Evolutionary conservation across 2,329 filamentous ascomycete species (phyloP).

Genomic region (Diaporthe ampelina): DNA sequence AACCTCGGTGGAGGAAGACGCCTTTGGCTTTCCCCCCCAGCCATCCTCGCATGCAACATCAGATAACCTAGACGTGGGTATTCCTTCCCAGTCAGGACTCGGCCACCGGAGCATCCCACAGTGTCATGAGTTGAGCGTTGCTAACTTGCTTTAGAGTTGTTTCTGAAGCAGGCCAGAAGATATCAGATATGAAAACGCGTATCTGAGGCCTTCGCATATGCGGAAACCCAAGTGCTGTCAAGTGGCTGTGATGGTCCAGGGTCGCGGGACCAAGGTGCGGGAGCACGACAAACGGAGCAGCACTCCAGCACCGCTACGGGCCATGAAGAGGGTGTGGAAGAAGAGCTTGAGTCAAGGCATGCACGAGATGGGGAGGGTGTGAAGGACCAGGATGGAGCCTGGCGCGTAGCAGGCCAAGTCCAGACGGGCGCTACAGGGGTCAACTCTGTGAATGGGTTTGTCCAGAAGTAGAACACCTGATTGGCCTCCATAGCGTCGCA

Average conservation of each 20-base stretch:
- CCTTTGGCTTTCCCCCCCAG: not conserved
- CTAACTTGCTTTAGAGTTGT: not conserved
- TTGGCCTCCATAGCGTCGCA: conserved; percentile 40
- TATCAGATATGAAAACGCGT: conserved; percentile 14
- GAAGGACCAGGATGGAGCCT: conserved; percentile 39
- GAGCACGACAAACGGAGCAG: conserved; percentile 29
- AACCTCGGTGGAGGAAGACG: not conserved
- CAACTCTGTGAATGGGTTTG: conserved; percentile 26
- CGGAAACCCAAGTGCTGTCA: conserved; percentile 7
- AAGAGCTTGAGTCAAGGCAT: conserved; percentile 39
- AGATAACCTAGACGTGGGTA: not conserved
- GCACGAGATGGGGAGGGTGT: conserved; percentile 37
- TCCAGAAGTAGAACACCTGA: conserved; percentile 36
- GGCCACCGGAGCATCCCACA: not conserved
- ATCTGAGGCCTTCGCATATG: not conserved
- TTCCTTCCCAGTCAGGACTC: not conserved
- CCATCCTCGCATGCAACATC: conserved; percentile 8
- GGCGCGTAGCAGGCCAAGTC: conserved; percentile 38
- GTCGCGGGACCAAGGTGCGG: conserved; percentile 26
- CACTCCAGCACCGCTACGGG: conserved; percentile 6
- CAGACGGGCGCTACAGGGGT: conserved; percentile 33
- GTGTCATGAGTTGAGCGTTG: not conserved
- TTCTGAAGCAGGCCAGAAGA: not conserved
- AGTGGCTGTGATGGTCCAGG: conserved; percentile 36
- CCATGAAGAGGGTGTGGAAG: conserved; percentile 39